Percentiles rank a stretch among this genome's conserved stretches.
These are phyloP conservation scores for Candida orba DNA, from an alignment of 805 yeast species.

Conservation along the genomic window DNA sequence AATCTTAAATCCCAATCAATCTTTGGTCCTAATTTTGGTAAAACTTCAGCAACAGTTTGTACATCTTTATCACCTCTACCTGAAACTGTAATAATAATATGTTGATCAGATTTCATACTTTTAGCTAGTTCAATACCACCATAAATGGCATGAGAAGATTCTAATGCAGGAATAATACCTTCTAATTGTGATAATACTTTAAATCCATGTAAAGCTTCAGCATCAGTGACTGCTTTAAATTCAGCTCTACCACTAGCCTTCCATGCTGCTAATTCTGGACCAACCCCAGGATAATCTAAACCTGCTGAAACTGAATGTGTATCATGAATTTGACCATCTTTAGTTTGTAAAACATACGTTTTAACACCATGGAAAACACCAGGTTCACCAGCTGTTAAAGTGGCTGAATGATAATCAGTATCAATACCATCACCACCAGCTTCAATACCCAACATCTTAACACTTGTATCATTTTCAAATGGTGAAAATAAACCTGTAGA, in stretches of 20 bases:
- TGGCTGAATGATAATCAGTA: slow-evolving; percentile 87
- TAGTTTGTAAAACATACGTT: slow-evolving; percentile 85
- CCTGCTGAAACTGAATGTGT: slow-evolving; percentile 99
- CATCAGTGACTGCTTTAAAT: slow-evolving; percentile 88
- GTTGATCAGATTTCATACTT: slow-evolving; percentile 69
- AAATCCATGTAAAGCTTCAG: slow-evolving; percentile 92
- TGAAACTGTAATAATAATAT: slow-evolving; percentile 81
- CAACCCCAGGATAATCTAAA: slow-evolving; percentile 98
- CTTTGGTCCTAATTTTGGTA: slow-evolving; percentile 83
- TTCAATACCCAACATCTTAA: slow-evolving; percentile 86
- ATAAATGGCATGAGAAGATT: slow-evolving; percentile 91
- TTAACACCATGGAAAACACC: slow-evolving; percentile 98
- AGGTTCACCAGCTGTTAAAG: slow-evolving; percentile 87
- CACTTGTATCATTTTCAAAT: slow-evolving; percentile 73
- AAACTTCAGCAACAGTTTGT: slow-evolving; percentile 90
- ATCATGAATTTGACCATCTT: slow-evolving; percentile 94
- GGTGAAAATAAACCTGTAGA: slow-evolving; percentile 95
- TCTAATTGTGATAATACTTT: slow-evolving; percentile 82
- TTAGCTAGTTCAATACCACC: slow-evolving; percentile 89
- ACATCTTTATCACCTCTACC: slow-evolving; percentile 99
- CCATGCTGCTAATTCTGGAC: slow-evolving; percentile 96
- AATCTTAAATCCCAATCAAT: slow-evolving; percentile 97
- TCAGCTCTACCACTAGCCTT: slow-evolving; percentile 88
- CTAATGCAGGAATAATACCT: slow-evolving; percentile 98
- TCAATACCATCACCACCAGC: slow-evolving; percentile 98